Conservation (phyloP, 192 early-diverging fungal genomes). For the Gamsiella multidivaricata region DNA sequence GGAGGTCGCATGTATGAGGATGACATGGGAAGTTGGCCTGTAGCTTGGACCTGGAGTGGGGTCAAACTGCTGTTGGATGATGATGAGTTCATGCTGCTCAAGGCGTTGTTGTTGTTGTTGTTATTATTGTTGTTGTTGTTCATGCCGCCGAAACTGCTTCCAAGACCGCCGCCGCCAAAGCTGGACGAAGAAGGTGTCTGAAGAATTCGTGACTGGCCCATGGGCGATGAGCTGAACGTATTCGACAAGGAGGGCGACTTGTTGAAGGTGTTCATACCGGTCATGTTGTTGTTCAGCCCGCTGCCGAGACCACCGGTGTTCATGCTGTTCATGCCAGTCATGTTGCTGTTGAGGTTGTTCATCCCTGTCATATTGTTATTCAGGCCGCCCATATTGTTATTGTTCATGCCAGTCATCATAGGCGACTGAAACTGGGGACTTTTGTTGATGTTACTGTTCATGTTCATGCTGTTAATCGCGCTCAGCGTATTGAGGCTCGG, state of each 20-base stretch:
- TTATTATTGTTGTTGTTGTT: slow-evolving; percentile 5
- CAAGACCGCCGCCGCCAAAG: slow-evolving; percentile 30
- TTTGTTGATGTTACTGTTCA: slow-evolving; percentile 1
- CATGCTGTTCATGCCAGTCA: slow-evolving; percentile 31
- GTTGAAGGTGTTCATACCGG: slow-evolving; percentile 32
- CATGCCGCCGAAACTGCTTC: slow-evolving; percentile 22
- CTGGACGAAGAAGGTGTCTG: slow-evolving; percentile 19
- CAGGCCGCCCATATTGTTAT: slow-evolving; percentile 30
- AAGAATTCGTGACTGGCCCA: slow-evolving; percentile 45
- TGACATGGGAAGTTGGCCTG: slow-evolving; percentile 46
- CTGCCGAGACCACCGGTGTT: slow-evolving; percentile 21
- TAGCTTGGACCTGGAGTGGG: slow-evolving; percentile 35
- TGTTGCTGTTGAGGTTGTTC: slow-evolving; percentile 31
- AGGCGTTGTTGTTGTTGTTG: too few relatives aligned
- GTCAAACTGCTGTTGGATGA: slow-evolving; percentile 17
- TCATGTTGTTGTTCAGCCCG: slow-evolving; percentile 26
- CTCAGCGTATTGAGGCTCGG: slow-evolving; percentile 31
- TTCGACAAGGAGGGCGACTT: slow-evolving; percentile 49
- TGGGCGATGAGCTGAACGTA: slow-evolving; percentile 31
- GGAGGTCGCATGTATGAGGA: slow-evolving; percentile 53
- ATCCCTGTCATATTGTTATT: slow-evolving; percentile 17
- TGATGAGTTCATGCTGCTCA: slow-evolving; percentile 5
- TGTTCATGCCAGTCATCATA: slow-evolving; percentile 32
- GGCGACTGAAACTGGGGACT: slow-evolving; percentile 17
- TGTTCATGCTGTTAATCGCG: slow-evolving; percentile 21